Base-by-base conservation (phyloP, 495 filamentous ascomycete genomes). In the Neurospora sp. region DNA sequence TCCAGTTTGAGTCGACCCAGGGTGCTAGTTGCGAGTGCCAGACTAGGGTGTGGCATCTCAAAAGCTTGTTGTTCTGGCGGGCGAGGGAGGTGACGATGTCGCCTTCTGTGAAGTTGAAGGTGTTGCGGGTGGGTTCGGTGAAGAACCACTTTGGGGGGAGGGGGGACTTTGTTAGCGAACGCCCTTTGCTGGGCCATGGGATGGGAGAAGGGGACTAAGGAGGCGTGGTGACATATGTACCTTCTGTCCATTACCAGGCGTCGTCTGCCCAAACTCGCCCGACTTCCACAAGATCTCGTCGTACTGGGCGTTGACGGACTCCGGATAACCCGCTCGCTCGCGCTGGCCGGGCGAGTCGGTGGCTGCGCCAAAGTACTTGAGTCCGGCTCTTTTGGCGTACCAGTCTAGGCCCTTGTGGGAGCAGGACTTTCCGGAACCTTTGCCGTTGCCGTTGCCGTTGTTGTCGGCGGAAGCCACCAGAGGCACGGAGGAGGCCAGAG, bases 11-110 rank as follows among this genome's bases (percentile, higher is more conserved):
- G 4, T 37, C 83, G 4, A 87, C 86, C 86, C 86, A 89, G 70
- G 74, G 82, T 1, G 88, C 85, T 2, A 90, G 79, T 71, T 90
- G 86, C 44, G 77, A 81, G 73, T 89, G 83, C 88, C 88, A 90
- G 6, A 89, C 87, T 10, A 89, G 79, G n/a, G 82, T 87, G 74
- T 89, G 87, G 72, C 87, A 89, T 22, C 86, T 78, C 9, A 89
- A 76, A 22, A 83, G 77, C 76, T 89, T 84, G 44, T 82, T 81
- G 35, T 69, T 53, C 71, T 84, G 79, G 53, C 78, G 71, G 7
- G 87, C 87, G 44, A 87, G 75, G 65, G 83, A 73, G 42, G 84
- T 78, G 71, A 88, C 77, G 53, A 78, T 77, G 74, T 87, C 84
- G 41, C 86, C 87, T 4, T 81, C 80, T 35, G 82, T 81, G 75